A percentile compares a stretch with the other conserved stretches of the same genome.
phyloP scores from a whole-genome alignment of 805 yeast genomes.

The Candida sonorensis region DNA sequence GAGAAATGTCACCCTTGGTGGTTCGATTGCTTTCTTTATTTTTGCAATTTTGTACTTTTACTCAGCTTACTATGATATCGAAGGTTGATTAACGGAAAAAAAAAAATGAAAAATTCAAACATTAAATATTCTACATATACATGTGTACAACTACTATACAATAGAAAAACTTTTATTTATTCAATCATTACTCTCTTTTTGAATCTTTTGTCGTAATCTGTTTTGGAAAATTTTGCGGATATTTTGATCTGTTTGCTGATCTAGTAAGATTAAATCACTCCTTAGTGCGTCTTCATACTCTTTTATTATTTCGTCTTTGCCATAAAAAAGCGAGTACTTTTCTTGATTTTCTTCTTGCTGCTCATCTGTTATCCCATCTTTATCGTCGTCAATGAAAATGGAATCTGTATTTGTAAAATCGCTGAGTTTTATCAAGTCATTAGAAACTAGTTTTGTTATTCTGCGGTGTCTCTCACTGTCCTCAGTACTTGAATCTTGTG shows the following conservation, averaged over 20 bases:
- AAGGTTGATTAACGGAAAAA: constrained; percentile 10
- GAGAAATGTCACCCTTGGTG: constrained; percentile 88
- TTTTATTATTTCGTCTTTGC: constrained; percentile 8
- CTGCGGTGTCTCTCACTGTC: too few species aligned
- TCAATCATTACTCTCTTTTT: not conserved
- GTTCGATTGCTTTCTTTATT: constrained; percentile 78
- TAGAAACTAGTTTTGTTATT: too few species aligned
- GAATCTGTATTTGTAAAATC: too few species aligned
- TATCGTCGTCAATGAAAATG: not conserved
- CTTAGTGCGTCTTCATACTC: constrained; percentile 32
- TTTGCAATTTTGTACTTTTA: constrained; percentile 77
- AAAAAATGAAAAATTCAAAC: too few species aligned
- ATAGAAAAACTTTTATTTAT: too few species aligned
- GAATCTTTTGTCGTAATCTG: constrained; percentile 10
- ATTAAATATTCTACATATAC: too few species aligned
- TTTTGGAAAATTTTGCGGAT: constrained; percentile 32
- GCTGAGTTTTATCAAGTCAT: too few species aligned
- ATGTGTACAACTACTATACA: too few species aligned
- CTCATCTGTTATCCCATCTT: not conserved
- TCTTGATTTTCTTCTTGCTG: not conserved
- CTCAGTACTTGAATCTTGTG: too few species aligned
- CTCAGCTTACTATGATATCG: constrained; percentile 43
- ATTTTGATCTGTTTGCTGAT: constrained; percentile 32
- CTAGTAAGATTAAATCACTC: constrained; percentile 26
- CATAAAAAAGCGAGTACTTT: not conserved